These are phyloP conservation scores for Penicillium nordicum DNA, from an alignment of 2,329 filamentous ascomycete species.

Conservation along the genomic window DNA sequence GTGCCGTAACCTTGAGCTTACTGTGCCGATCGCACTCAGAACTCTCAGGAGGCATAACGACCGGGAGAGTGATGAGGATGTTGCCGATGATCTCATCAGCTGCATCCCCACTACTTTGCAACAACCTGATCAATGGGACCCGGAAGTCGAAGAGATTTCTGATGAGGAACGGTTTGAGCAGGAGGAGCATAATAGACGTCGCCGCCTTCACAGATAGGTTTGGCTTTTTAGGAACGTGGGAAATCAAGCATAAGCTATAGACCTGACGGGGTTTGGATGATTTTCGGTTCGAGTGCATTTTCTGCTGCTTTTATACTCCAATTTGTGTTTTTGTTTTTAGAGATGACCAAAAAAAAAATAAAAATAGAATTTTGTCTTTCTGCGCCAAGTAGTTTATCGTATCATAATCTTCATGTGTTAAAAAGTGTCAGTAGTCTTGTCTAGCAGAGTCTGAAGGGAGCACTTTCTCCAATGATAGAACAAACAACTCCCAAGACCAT, in stretches of 20 bases:
- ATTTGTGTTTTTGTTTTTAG: background rate
- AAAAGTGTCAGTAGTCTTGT: background rate
- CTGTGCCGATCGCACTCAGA: background rate
- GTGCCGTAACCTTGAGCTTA: background rate
- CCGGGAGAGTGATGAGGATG: background rate
- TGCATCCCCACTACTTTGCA: background rate
- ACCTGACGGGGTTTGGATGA: too few species aligned
- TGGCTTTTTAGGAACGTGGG: background rate
- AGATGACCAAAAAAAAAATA: too few species aligned
- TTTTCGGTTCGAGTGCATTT: background rate
- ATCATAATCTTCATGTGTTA: background rate
- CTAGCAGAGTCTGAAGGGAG: background rate
- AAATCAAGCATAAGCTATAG: background rate
- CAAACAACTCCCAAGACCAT: background rate
- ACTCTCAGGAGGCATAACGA: background rate
- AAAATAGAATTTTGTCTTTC: background rate
- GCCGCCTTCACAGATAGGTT: background rate
- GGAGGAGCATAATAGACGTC: background rate
- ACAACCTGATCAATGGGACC: background rate
- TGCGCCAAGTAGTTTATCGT: background rate
- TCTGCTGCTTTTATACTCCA: background rate
- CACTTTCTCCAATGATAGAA: background rate
- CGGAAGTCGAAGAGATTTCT: background rate
- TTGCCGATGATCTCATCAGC: slow-evolving; percentile 1
- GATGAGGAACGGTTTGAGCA: background rate